Percentiles rank a stretch among this genome's conserved stretches.
These are phyloP conservation scores for Lactarius psammicola DNA, from an alignment of 768 basidiomycete genomes.

Conservation along the genomic window DNA sequence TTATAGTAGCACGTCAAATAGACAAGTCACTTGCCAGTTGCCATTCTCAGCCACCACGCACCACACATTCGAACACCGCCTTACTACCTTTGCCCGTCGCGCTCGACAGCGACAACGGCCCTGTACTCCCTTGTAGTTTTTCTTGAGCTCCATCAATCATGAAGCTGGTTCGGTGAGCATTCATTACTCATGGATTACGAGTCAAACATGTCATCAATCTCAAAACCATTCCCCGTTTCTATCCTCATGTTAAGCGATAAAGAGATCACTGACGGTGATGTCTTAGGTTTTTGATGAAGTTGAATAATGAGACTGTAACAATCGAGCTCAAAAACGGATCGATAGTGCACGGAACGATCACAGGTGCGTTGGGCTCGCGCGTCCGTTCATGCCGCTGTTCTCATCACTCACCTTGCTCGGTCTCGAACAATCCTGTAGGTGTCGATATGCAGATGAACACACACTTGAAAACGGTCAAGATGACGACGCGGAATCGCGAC, in stretches of 20 bases:
- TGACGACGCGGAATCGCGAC: slow-evolving; percentile 89
- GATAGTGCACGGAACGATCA: slow-evolving; percentile 93
- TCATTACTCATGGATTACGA: not conserved
- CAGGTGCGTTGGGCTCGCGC: slow-evolving; percentile 64
- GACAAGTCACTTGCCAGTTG: slow-evolving; percentile 4
- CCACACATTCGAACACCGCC: slow-evolving; percentile 19
- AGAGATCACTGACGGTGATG: slow-evolving; percentile 5
- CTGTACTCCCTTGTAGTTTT: not conserved
- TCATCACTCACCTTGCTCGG: slow-evolving; percentile 17
- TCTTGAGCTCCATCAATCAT: slow-evolving; percentile 5
- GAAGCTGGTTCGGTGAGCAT: slow-evolving; percentile 26
- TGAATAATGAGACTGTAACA: slow-evolving; percentile 99
- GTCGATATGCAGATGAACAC: slow-evolving; percentile 99
- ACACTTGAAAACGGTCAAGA: slow-evolving; percentile 95
- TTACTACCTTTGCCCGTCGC: slow-evolving; percentile 15
- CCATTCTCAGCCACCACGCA: too few relatives aligned
- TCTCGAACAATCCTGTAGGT: slow-evolving; percentile 49
- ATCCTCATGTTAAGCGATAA: not conserved
- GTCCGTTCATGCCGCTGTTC: not conserved
- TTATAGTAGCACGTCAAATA: not conserved
- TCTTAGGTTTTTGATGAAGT: slow-evolving; percentile 94
- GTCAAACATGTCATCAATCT: not conserved
- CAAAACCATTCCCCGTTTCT: not conserved
- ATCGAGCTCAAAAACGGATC: slow-evolving; percentile 98
- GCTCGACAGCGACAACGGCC: slow-evolving; percentile 17